A percentile compares a stretch with the other conserved stretches of the same genome.
Evolutionary conservation across 2,329 filamentous ascomycete species (phyloP).

Genomic region (Phaeosphaeria sp.): DNA sequence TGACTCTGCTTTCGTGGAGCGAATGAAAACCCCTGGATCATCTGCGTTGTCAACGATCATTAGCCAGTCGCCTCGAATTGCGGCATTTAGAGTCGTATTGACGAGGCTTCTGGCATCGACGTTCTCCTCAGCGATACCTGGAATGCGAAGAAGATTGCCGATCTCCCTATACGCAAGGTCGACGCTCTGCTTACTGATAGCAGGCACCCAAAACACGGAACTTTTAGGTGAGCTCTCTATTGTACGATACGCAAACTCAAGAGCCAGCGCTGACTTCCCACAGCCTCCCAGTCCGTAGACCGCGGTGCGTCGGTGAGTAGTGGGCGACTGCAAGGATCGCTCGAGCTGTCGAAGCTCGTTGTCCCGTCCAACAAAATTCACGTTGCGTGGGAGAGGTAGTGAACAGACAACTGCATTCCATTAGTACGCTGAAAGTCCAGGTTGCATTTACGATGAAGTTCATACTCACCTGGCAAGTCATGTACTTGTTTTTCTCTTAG

Average conservation of each 20-base stretch:
- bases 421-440: not conserved
- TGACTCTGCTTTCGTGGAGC: constrained; percentile 9
- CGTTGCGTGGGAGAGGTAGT: constrained; percentile 19
- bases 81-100: constrained; percentile 38
- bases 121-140: constrained; percentile 32
- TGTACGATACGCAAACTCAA: constrained; percentile 50
- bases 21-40: constrained; percentile 43
- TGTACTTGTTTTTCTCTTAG: constrained; percentile 8
- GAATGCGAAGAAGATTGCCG: constrained; percentile 17
- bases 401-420: constrained; percentile 10
- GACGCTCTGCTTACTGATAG: constrained; percentile 27
- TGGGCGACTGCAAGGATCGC: constrained; percentile 7
- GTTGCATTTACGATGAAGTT: not conserved
- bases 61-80: constrained; percentile 45
- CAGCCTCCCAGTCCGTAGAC: constrained; percentile 22
- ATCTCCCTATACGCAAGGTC: constrained; percentile 28
- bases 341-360: constrained; percentile 15
- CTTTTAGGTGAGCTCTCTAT: constrained; percentile 23
- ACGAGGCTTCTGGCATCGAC: constrained; percentile 48
- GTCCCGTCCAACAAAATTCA: constrained; percentile 19
- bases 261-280: constrained; percentile 25
- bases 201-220: constrained; percentile 24
- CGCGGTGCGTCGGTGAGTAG: constrained; percentile 13
- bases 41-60: constrained; percentile 57
- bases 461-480: not conserved